Base-by-base conservation (phyloP, 306 rosid species). In the Cicer cuneatum region DNA sequence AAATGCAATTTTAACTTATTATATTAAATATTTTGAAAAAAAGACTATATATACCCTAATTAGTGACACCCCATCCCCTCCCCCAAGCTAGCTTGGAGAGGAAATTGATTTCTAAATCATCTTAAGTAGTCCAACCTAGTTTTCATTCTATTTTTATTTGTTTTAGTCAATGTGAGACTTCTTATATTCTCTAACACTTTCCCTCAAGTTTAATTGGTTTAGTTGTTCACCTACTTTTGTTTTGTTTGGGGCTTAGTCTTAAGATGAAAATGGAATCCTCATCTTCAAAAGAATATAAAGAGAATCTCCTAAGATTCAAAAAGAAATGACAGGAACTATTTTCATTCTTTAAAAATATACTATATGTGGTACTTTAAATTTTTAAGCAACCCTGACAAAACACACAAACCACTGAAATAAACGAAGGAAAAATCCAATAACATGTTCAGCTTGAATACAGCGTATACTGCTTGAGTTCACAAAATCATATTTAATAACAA, bases 401-500 rank as follows among this genome's bases (percentile, higher is more conserved):
- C 40, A 29, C 40, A 51, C 45, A 53, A 62, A 53, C 40, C n/a
- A 33, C 18, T 19, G 19, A 81, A 81, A 48, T 10, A 42, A 16
- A 46, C 13, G 2, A 63, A 35, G 37, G 47, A 46, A 59, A 48
- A 69, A 48, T 39, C 64, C 16, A 9, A n/a, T 0, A 60, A 68
- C 24, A 16, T 39, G 45, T 35, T 71, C 19, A 65, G 33, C 56
- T 54, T 21, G 40, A 47, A 73, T 51, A 21, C 39, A 35, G 18
- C 46, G 6, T 8, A 38, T 29, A 29, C 35, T 4, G 35, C 16
- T 42, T 71, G 67, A 53, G 15, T 57, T 73, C 33, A 29, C 41
- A 59, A 48, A 61, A 73, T 39, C 75, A 73, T 71, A 74, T 29
- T 68, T 41, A 68, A 74, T 74, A 51, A 59, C 16, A 58, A 47